A percentile compares a stretch with the other conserved stretches of the same genome.
Evolutionary conservation across 1,139 yeast species (phyloP).

Genomic region (Suhomyces panamericanus): DNA sequence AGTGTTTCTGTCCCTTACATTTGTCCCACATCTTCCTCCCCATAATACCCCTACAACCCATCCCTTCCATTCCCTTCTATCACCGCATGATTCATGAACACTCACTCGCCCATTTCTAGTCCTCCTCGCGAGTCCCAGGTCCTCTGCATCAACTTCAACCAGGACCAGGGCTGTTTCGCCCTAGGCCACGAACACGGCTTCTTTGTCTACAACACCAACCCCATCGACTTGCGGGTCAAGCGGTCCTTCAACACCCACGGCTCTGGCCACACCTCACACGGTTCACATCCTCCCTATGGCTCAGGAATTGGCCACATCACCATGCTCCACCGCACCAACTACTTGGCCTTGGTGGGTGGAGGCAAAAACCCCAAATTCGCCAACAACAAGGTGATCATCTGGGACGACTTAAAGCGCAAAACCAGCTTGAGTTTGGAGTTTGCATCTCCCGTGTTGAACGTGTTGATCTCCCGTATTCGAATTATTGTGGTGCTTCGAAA

Average conservation of each 20-base stretch:
- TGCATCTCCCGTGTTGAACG: constrained; percentile 70
- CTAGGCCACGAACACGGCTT: constrained; percentile 81
- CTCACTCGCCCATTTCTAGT: constrained; percentile 33
- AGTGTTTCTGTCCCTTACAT: too few species aligned
- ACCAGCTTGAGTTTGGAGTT: constrained; percentile 77
- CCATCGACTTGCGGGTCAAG: constrained; percentile 75
- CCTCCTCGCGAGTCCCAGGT: constrained; percentile 38
- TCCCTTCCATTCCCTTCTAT: too few species aligned
- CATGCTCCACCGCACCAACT: constrained; percentile 89
- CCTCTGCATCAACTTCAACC: constrained; percentile 72
- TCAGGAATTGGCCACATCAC: constrained; percentile 73
- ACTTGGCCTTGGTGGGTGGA: constrained; percentile 86
- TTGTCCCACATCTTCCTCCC: too few species aligned
- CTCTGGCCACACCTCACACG: constrained; percentile 2
- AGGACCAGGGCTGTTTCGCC: constrained; percentile 89
- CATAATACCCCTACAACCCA: too few species aligned
- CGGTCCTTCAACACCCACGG: constrained; percentile 45
- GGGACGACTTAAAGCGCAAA: constrained; percentile 87
- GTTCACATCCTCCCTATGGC: constrained; percentile 19
- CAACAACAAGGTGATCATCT: constrained; percentile 71
- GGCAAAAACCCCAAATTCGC: constrained; percentile 79
- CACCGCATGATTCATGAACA: constrained; percentile 32
- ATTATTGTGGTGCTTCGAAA: constrained; percentile 70
- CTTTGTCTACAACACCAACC: constrained; percentile 84
- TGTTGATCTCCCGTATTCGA: constrained; percentile 69